Percentiles rank a stretch among this genome's conserved stretches.
phyloP scores from a whole-genome alignment of 2,329 filamentous ascomycete species.

The Pezicula radicicola region DNA sequence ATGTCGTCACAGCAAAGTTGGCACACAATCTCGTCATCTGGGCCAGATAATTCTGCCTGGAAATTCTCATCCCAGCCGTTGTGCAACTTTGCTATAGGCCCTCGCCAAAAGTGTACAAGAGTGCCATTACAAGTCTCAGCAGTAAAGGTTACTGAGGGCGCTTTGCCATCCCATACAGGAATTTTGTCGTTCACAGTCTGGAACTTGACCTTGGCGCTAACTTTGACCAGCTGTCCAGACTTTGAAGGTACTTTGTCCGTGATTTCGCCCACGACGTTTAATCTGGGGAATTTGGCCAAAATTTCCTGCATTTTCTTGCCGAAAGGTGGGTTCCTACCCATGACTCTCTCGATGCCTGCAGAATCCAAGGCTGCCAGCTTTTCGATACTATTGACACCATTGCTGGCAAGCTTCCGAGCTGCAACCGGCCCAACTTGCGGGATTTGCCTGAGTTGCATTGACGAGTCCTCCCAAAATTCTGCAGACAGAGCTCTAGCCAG shows the following conservation, averaged over 20 bases:
- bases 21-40: slow-evolving; percentile 59
- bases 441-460: slow-evolving; percentile 80
- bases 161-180: slow-evolving; percentile 59
- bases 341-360: slow-evolving; percentile 70
- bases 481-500: slow-evolving; percentile 75
- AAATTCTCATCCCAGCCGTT: slow-evolving; percentile 57
- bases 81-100: slow-evolving; percentile 61
- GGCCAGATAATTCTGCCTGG: slow-evolving; percentile 49
- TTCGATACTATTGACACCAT: slow-evolving; percentile 69
- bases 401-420: slow-evolving; percentile 70
- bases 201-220: slow-evolving; percentile 64
- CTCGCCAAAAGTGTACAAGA: slow-evolving; percentile 65
- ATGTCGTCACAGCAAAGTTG: slow-evolving; percentile 84
- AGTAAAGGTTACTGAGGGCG: slow-evolving; percentile 70
- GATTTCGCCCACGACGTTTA: slow-evolving; percentile 40
- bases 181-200: slow-evolving; percentile 68
- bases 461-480: slow-evolving; percentile 72
- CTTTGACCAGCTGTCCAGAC: slow-evolving; percentile 41
- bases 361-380: slow-evolving; percentile 66
- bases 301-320: slow-evolving; percentile 66
- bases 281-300: slow-evolving; percentile 66
- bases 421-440: slow-evolving; percentile 72
- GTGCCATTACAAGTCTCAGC: slow-evolving; percentile 67
- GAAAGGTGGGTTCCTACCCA: slow-evolving; percentile 80
- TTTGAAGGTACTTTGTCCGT: slow-evolving; percentile 23